These are phyloP conservation scores for Clarireedia hainanense DNA, from an alignment of 2,329 filamentous ascomycete species.

Conservation along the genomic window DNA sequence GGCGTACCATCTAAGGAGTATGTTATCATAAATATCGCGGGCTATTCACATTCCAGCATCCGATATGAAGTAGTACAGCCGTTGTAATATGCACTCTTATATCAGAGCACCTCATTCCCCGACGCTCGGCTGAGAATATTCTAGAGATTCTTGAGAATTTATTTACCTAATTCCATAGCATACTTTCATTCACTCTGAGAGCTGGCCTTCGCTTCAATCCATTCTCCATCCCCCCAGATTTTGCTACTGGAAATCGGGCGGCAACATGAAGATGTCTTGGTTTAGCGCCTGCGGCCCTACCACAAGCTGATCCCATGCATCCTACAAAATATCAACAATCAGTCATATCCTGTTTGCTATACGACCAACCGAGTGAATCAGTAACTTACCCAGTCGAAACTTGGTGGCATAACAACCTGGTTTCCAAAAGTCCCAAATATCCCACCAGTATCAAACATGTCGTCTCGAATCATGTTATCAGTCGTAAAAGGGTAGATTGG, in stretches of 20 bases:
- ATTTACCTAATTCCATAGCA: no score
- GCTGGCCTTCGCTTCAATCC: neutral
- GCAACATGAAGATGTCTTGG: neutral
- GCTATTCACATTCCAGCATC: no score
- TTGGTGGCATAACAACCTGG: conserved; percentile 13
- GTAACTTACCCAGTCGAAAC: conserved; percentile 20
- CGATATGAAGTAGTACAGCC: no score
- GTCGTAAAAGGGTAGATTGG: neutral
- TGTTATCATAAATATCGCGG: no score
- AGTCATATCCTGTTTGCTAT: neutral
- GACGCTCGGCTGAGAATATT: no score
- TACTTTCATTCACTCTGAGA: no score
- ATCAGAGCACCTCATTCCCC: no score
- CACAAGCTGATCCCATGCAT: conserved; percentile 20
- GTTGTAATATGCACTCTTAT: no score
- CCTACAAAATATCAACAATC: conserved; percentile 7
- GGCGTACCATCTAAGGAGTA: no score
- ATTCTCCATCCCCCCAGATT: neutral
- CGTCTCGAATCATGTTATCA: conserved; percentile 12
- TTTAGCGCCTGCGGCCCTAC: neutral
- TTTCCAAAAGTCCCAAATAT: conserved; percentile 12
- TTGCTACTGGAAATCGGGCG: no score
- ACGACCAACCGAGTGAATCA: neutral
- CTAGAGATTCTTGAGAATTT: no score
- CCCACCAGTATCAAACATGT: conserved; percentile 3